A percentile compares a stretch with the other conserved stretches of the same genome.
Conservation (phyloP, 306 rosid genomes). For the Lathyrus tuberosus region DNA sequence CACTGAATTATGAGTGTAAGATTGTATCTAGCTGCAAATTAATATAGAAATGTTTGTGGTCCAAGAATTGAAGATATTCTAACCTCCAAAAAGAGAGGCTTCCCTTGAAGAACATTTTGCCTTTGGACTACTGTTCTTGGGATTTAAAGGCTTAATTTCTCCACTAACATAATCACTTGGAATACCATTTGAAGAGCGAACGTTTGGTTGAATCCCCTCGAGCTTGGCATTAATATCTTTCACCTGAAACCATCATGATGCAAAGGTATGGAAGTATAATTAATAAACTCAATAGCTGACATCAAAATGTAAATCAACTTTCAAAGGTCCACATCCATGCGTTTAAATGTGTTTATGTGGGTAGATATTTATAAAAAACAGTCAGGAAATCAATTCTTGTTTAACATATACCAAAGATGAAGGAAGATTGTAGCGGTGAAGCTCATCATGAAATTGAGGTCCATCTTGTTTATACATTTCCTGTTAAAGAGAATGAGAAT, state of each 20-base stretch:
- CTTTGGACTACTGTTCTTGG: constrained; percentile 92
- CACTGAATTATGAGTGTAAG: too few relatives aligned
- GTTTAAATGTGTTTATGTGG: constrained; percentile 1
- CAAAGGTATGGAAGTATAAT: constrained; percentile 9
- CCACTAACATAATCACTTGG: too few relatives aligned
- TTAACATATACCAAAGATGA: constrained; percentile 66
- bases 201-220: constrained; percentile 91
- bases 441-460: constrained; percentile 93
- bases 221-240: constrained; percentile 97
- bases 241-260: constrained; percentile 61
- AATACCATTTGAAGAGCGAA: constrained; percentile 73
- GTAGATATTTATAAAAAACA: constrained; percentile 22
- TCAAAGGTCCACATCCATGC: constrained; percentile 3
- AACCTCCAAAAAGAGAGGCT: constrained; percentile 88
- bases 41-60: constrained; percentile 5
- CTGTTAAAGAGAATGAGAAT: constrained; percentile 48
- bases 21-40: too few relatives aligned
- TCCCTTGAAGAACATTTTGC: constrained; percentile 88
- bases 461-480: constrained; percentile 99
- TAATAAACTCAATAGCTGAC: constrained; percentile 4
- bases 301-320: constrained; percentile 30
- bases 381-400: constrained; percentile 18
- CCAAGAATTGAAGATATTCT: constrained; percentile 43
- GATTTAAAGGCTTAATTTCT: constrained; percentile 66
- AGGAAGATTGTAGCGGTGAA: constrained; percentile 92